Evolutionary conservation across 805 yeast genomes (phyloP), one percentile per base, ranked within the genome.

Genomic region (Candida endomychidarum): DNA sequence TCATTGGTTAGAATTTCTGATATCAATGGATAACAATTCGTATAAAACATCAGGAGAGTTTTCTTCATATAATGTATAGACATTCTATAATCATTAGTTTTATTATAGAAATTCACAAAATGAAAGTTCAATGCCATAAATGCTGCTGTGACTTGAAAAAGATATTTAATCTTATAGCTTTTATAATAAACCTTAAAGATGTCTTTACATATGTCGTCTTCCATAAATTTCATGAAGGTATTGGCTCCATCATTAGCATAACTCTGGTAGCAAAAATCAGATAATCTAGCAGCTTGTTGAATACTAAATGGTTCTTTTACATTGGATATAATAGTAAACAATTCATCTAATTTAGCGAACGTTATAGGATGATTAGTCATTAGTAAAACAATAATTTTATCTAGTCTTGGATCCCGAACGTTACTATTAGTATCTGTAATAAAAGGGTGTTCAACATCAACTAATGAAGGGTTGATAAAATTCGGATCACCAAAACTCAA

Each of bases 101-200:
- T 40, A 41, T 68, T 74, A 42, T 67, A 74, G 41, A 68, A 66
- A n/a, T 64, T 48, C 30, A 61, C 59, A 8, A 77, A 45, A 29
- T 64, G 66, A 28, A 50, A 61, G 41, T 63, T 43, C n/a, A 51
- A 26, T 11, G 51, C 31, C 32, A 45, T 38, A 9, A 45, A 23
- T 7, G 35, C 32, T 10, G 41, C 10, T 2, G 34, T 15, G 3
- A 38, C 10, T 20, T 37, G 35, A 14, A 44, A 46, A 9, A 41
- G 24, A 19, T 27, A 39, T 27, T 36, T 40, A 14, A 36, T 20
- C 19, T 36, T 34, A 19, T 33, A 35, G 10, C 43, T 34, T 8
- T 40, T 41, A 14, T 25, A 31, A 34, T 46, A 46, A 28, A 21
- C 28, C 26, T 19, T 23, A 3, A 26, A 26, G 8, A 35, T 19